Evolutionary conservation across 345 rosid species (phyloP), one percentile per base, ranked within the genome.

Genomic region (Isatis tinctoria): DNA sequence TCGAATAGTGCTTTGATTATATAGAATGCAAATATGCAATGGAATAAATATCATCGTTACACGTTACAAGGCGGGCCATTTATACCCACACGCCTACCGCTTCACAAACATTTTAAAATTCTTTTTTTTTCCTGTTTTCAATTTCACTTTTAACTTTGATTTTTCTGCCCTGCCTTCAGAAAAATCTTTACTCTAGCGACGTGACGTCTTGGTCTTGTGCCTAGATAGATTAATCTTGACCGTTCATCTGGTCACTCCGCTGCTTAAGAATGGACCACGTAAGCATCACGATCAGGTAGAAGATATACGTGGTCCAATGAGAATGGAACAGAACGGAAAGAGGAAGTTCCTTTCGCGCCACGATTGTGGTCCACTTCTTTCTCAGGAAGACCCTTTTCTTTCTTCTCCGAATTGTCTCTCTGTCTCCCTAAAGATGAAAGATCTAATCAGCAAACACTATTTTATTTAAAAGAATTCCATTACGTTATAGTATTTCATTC

Each of bases 341-440:
- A 47, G 5, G 39, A 36, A n/a, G 71, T 79, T 73, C 70, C 83
- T 82, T 85, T 76, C 66, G 83, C 83, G 84, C 81, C 87, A 86
- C 85, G 86, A 80, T 60, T 81, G 80, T 77, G 80, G 85, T 74
- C 82, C 82, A 30, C 51, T 3, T 59, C 17, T 45, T 30, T 64
- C 32, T 26, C 35, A 11, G 48, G 43, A 30, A 40, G 27, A 41
- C 54, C 57, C 57, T 18, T 75, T 67, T 47, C 14, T 48, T 67
- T 54, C 56, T 26, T 12, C 10, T 51, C 16, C 45, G 18, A 58
- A 59, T 71, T 41, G 63, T 77, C 47, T 70, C 37, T 67, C 35
- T 47, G 61, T 66, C 63, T 68, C 39, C 22, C 40, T 41, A 45
- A 43, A 53, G 43, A 36, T 22, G 30, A 22, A 61, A 60, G 0